Evolutionary conservation across 257 asterid species (phyloP).

Genomic region (Euphrasia confusa): DNA sequence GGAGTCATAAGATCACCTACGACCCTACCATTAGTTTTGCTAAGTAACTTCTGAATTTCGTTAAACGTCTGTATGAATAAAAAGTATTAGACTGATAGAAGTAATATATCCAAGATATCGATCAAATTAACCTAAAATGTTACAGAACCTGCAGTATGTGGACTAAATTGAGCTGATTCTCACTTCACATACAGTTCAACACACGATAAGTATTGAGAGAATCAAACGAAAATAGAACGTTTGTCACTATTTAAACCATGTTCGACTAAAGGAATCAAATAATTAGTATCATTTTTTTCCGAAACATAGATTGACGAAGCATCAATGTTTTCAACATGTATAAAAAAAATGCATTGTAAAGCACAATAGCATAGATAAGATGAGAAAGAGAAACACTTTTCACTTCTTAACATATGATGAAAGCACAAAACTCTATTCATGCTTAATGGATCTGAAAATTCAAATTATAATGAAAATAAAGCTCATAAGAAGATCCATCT

Average conservation of each 20-base stretch:
- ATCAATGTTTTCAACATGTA: background rate
- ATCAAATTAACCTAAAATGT: constrained; percentile 16
- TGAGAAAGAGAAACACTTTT: background rate
- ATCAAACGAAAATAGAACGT: background rate
- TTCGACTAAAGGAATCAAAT: background rate
- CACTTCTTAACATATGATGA: constrained; percentile 12
- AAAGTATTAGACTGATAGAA: constrained; percentile 21
- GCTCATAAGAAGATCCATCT: constrained; percentile 11
- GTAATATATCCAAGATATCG: constrained; percentile 2
- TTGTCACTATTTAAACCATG: background rate
- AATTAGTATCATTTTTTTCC: background rate
- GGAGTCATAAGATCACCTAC: constrained; percentile 88
- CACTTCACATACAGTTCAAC: background rate
- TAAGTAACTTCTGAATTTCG: constrained; percentile 75
- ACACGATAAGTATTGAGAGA: background rate
- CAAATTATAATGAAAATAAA: background rate
- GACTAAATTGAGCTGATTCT: constrained; percentile 4
- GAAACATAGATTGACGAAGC: background rate
- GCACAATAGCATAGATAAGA: background rate
- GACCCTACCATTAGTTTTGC: constrained; percentile 75
- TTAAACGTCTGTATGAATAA: constrained; percentile 52
- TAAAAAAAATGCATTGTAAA: background rate
- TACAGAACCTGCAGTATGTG: background rate
- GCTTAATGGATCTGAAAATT: constrained; percentile 17
- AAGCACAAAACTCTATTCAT: constrained; percentile 2